Conservation (phyloP, 495 filamentous ascomycete species). For the Astrothelium subdiscretum region DNA sequence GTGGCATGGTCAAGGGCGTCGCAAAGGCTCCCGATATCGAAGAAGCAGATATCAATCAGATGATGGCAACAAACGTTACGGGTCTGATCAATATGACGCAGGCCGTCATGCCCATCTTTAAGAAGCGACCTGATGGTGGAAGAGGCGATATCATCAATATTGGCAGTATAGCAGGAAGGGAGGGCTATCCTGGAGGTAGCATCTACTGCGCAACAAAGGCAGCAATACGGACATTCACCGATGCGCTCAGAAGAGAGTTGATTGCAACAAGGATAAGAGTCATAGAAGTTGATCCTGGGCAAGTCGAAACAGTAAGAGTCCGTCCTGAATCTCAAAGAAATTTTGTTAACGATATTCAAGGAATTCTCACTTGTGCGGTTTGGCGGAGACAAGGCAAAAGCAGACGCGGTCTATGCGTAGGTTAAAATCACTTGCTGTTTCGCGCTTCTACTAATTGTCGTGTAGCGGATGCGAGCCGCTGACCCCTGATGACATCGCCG, state of each 20-base stretch:
- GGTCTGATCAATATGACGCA: constrained; percentile 97
- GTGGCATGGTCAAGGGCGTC: constrained; percentile 77
- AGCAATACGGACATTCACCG: constrained; percentile 80
- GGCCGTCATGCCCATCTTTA: constrained; percentile 74
- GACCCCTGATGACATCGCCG: constrained; percentile 89
- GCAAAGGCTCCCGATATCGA: constrained; percentile 76
- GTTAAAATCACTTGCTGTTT: constrained; percentile 21
- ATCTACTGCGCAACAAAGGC: constrained; percentile 98
- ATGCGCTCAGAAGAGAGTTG: constrained; percentile 77
- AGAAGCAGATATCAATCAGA: constrained; percentile 70
- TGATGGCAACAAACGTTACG: constrained; percentile 88
- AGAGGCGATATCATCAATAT: constrained; percentile 94
- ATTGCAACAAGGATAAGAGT: constrained; percentile 76
- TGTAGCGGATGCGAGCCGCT: constrained; percentile 73
- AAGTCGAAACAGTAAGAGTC: constrained; percentile 70
- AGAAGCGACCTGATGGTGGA: constrained; percentile 65
- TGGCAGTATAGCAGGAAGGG: constrained; percentile 86
- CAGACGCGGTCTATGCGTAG: constrained; percentile 90
- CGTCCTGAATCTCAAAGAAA: not conserved
- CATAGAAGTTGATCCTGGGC: constrained; percentile 89
- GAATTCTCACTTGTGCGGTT: constrained; percentile 94
- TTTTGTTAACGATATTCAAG: constrained; percentile 23
- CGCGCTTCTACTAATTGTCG: constrained; percentile 7
- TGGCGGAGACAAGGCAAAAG: constrained; percentile 83
- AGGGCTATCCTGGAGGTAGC: constrained; percentile 77